Conservation (phyloP, 2,329 filamentous ascomycete species). For the Dryadomyces quercus-mongolicae region DNA sequence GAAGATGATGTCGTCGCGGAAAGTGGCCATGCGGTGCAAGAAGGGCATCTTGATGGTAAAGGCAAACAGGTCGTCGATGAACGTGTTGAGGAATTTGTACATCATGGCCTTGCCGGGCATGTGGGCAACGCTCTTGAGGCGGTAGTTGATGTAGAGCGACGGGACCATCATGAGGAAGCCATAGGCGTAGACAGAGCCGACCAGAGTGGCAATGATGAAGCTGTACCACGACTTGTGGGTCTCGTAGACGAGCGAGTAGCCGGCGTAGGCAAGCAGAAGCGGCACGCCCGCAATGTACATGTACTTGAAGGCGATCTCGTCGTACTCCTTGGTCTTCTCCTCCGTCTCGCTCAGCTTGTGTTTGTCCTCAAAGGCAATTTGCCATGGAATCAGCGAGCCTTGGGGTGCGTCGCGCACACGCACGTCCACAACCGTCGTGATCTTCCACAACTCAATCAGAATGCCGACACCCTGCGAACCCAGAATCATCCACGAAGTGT, state of each 20-base stretch:
- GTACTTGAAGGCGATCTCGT: conserved; percentile 94
- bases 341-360: conserved; percentile 91
- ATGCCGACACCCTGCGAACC: conserved; percentile 80
- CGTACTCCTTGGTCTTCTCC: conserved; percentile 96
- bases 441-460: conserved; percentile 70
- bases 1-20: conserved; percentile 95
- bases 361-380: conserved; percentile 85
- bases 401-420: conserved; percentile 58
- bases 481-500: conserved; percentile 98
- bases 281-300: conserved; percentile 89
- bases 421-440: conserved; percentile 90
- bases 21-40: conserved; percentile 79
- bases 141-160: conserved; percentile 96
- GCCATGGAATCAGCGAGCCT: conserved; percentile 64
- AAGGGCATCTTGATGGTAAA: conserved; percentile 99
- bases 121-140: conserved; percentile 87
- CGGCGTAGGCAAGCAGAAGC: conserved; percentile 76
- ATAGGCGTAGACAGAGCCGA: conserved; percentile 93
- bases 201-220: conserved; percentile 87
- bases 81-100: conserved; percentile 97
- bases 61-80: conserved; percentile 96
- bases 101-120: conserved; percentile 96
- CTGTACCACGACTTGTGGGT: conserved; percentile 97
- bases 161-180: conserved; percentile 99
- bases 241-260: conserved; percentile 86